Evolutionary conservation across 306 rosid genomes (phyloP), one percentile per base, ranked within the genome.

Genomic region (Lathyrus tuberosus): DNA sequence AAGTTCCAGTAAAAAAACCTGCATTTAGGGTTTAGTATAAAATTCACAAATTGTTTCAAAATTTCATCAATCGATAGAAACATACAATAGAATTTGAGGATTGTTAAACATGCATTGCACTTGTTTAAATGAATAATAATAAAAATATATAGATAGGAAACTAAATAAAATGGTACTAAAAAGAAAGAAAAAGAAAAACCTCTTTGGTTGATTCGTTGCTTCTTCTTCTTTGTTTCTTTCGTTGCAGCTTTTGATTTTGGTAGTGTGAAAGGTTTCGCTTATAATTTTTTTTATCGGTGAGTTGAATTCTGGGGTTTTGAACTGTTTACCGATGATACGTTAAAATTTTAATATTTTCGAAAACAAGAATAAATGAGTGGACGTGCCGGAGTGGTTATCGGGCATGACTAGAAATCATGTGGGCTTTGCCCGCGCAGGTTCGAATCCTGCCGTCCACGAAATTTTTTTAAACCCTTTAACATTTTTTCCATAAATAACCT

Each of bases 351-450:
- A 0, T 20, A 20, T 20, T 20, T 20, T 20, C 22, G 22, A 20
- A 20, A 0, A 20, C 1, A 20, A 20, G 1, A 1, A 0, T n/a
- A 49, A 0, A 0, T 0, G 0, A 0, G 91, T 86, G 86, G 82
- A 82, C 80, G 85, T 77, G 91, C 91, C 85, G 80, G 86, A 86
- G 85, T 84, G 88, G 91, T 86, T 84, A 82, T 82, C 83, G 84
- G 88, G 87, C 87, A 82, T 78, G 87, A 84, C 91, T 86, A 82
- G 86, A 86, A 86, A 86, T 84, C 86, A 81, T 79, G 88, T 81
- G 91, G 85, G 88, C 86, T 86, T 5, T 81, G 85, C 86, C 83
- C 86, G 90, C 86, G 82, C 82, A 86, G 91, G 91, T 86, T 86
- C 88, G 88, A 86, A 86, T 83, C 91, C 91, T 86, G 82, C 84